Evolutionary conservation across 495 filamentous ascomycete species (phyloP).

Genomic region (Hyaloscypha bicolor): DNA sequence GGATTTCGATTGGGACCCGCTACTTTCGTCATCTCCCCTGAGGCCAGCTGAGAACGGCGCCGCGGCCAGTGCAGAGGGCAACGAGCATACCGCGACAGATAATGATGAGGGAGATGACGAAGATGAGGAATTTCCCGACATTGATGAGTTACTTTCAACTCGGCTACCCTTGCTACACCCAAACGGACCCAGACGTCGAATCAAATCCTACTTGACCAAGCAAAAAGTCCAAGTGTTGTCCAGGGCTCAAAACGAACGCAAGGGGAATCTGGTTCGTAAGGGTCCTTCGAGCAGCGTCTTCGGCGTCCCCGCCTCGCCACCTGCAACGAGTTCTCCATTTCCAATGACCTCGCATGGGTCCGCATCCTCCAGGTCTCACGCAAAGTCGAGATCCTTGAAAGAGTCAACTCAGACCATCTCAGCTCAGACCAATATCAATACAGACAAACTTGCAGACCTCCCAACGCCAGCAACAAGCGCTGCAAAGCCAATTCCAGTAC

Average conservation of each 20-base stretch:
- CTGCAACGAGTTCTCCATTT: slow-evolving; percentile 32
- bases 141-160: slow-evolving; percentile 33
- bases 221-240: slow-evolving; percentile 9
- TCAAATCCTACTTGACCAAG: slow-evolving; percentile 27
- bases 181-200: slow-evolving; percentile 28
- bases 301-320: slow-evolving; percentile 38
- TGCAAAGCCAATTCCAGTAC: slow-evolving; percentile 29
- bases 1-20: slow-evolving; percentile 22
- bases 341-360: background rate
- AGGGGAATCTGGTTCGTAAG: background rate
- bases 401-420: slow-evolving; percentile 6
- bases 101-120: slow-evolving; percentile 29
- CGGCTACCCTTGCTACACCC: slow-evolving; percentile 15
- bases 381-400: slow-evolving; percentile 18
- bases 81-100: slow-evolving; percentile 31
- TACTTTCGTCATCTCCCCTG: slow-evolving; percentile 3
- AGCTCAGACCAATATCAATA: slow-evolving; percentile 1
- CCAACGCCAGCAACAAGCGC: slow-evolving; percentile 31
- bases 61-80: slow-evolving; percentile 7
- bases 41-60: slow-evolving; percentile 7
- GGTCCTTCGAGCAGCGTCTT: slow-evolving; percentile 20
- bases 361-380: slow-evolving; percentile 4
- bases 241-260: slow-evolving; percentile 6
- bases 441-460: slow-evolving; percentile 12
- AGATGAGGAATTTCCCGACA: slow-evolving; percentile 43